phyloP scores from a whole-genome alignment of 306 rosid genomes.

The Pueraria montana region DNA sequence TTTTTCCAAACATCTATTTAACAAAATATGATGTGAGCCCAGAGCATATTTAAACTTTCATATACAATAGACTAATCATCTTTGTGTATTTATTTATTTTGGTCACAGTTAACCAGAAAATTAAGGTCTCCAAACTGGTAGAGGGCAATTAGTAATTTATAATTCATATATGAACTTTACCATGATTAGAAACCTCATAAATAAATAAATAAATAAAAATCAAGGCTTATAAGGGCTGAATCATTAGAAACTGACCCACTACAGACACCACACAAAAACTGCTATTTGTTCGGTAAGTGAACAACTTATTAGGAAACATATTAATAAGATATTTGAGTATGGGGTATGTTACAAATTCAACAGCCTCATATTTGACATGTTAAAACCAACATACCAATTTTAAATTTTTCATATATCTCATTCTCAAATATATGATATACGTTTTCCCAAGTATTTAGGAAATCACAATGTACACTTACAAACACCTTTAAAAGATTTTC shows the following conservation, averaged over 20 bases:
- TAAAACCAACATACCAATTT: background rate
- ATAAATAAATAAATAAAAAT: background rate
- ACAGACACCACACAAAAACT: background rate
- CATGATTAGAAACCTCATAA: background rate
- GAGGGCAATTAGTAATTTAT: background rate
- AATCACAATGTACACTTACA: conserved; percentile 1
- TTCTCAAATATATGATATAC: background rate
- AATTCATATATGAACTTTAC: background rate
- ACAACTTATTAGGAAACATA: background rate
- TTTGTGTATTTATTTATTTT: background rate
- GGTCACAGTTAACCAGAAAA: background rate
- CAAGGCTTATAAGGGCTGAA: background rate
- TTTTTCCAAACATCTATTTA: conserved; percentile 24
- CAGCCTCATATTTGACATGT: background rate
- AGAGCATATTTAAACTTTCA: conserved; percentile 10
- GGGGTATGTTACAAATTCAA: background rate
- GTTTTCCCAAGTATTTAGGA: background rate
- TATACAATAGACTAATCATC: background rate
- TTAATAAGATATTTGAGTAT: background rate
- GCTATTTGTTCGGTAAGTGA: background rate
- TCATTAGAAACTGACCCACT: conserved; percentile 15
- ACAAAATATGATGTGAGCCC: conserved; percentile 8
- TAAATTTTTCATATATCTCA: background rate
- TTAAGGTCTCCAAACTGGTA: conserved; percentile 3
- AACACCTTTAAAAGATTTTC: background rate